phyloP scores from a whole-genome alignment of 495 filamentous ascomycete species.

The Tuber magnatum region DNA sequence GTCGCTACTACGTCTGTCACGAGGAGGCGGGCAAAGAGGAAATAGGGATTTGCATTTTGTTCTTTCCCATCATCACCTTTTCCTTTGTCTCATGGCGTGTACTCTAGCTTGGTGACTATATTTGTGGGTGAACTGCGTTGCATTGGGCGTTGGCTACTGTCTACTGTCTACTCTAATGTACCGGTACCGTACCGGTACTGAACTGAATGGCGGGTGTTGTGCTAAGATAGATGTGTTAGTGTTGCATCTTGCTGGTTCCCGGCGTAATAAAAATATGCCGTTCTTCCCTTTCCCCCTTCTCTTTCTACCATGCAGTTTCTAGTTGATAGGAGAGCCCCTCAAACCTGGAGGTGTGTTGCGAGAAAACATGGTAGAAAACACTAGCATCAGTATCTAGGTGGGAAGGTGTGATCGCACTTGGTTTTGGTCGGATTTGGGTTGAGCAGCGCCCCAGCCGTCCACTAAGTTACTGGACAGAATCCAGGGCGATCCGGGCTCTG shows the following conservation, averaged over 20 bases:
- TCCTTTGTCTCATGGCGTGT: neutral
- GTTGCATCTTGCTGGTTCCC: neutral
- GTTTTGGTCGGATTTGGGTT: neutral
- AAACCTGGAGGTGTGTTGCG: neutral
- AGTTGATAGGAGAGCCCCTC: neutral
- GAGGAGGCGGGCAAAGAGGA: constrained; percentile 24
- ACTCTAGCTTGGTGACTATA: neutral
- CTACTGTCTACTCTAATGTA: neutral
- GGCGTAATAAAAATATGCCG: neutral
- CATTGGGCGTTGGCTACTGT: neutral
- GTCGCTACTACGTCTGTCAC: constrained; percentile 15
- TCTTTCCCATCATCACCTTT: neutral
- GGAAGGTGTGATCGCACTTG: neutral
- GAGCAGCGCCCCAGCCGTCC: neutral
- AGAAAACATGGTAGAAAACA: neutral
- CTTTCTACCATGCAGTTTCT: neutral
- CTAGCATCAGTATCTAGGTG: neutral
- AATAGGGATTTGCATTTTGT: neutral
- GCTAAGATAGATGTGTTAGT: neutral
- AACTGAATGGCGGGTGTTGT: neutral
- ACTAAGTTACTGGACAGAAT: neutral
- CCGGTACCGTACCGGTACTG: neutral
- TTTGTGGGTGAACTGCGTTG: neutral
- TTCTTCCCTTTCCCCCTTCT: neutral
- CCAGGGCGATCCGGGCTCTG: neutral